phyloP scores from a whole-genome alignment of 768 basidiomycete species.

The Termitomyces sp. region DNA sequence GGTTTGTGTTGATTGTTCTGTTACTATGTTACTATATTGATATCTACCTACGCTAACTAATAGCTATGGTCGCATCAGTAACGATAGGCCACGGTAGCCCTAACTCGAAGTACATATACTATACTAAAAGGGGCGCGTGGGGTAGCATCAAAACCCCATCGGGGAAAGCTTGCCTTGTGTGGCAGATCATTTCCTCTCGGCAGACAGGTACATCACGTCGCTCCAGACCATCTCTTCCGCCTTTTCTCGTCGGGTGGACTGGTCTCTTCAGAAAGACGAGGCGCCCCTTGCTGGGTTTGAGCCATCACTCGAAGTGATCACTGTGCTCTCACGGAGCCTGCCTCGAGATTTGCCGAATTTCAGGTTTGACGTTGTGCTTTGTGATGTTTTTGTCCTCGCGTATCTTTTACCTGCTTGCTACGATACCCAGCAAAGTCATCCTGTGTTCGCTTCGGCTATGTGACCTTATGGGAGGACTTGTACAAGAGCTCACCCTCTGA shows the following conservation, averaged over 20 bases:
- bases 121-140: too few species aligned
- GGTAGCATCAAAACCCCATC: too few species aligned
- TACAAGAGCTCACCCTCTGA: conserved; percentile 16
- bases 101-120: too few species aligned
- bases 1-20: neutral
- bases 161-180: too few species aligned
- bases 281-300: conserved; percentile 18
- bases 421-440: conserved; percentile 8
- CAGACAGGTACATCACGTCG: conserved; percentile 25
- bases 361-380: conserved; percentile 24
- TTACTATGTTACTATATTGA: too few species aligned
- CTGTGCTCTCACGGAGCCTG: conserved; percentile 18
- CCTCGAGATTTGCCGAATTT: conserved; percentile 9
- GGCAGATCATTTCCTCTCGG: conserved; percentile 30
- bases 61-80: too few species aligned
- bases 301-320: conserved; percentile 26
- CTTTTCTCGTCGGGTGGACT: conserved; percentile 30
- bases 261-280: conserved; percentile 23
- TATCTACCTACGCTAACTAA: too few species aligned
- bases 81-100: too few species aligned
- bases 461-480: conserved; percentile 32
- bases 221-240: conserved; percentile 26
- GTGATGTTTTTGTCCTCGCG: conserved; percentile 42
- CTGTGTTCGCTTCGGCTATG: conserved; percentile 21
- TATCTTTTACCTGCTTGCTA: conserved; percentile 37